These are phyloP conservation scores for Lepidium aucheri DNA, from an alignment of 345 rosid species.

Conservation along the genomic window DNA sequence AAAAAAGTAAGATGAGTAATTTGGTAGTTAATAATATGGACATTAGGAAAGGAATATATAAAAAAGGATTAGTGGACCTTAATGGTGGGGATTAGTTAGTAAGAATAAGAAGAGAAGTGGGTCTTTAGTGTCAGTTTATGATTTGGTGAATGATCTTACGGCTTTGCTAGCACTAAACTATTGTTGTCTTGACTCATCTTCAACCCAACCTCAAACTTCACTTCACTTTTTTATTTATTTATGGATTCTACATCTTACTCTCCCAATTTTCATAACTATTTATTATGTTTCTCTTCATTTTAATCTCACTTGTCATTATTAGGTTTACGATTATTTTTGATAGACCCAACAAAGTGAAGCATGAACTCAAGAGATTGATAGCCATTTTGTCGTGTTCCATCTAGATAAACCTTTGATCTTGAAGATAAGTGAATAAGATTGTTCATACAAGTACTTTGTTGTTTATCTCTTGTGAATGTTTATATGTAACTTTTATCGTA, in stretches of 20 bases:
- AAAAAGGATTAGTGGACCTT: constrained; percentile 22
- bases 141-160: constrained; percentile 22
- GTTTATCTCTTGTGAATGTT: not conserved
- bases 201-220: not conserved
- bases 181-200: constrained; percentile 29
- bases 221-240: too few species aligned
- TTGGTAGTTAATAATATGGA: constrained; percentile 12
- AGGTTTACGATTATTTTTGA: not conserved
- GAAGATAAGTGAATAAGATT: not conserved
- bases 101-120: constrained; percentile 26
- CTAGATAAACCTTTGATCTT: not conserved
- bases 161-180: constrained; percentile 31
- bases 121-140: constrained; percentile 22
- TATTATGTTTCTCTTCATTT: not conserved
- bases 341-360: not conserved
- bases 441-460: not conserved
- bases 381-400: not conserved
- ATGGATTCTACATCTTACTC: not conserved
- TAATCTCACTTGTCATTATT: constrained; percentile 3
- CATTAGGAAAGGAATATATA: constrained; percentile 3
- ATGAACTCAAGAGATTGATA: not conserved
- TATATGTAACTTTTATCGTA: not conserved
- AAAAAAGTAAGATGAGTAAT: constrained; percentile 2
- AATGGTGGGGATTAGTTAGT: constrained; percentile 31
- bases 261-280: not conserved